Conservation (phyloP, 371 early-diverging fungal species). For the Catenaria anguillulae region DNA sequence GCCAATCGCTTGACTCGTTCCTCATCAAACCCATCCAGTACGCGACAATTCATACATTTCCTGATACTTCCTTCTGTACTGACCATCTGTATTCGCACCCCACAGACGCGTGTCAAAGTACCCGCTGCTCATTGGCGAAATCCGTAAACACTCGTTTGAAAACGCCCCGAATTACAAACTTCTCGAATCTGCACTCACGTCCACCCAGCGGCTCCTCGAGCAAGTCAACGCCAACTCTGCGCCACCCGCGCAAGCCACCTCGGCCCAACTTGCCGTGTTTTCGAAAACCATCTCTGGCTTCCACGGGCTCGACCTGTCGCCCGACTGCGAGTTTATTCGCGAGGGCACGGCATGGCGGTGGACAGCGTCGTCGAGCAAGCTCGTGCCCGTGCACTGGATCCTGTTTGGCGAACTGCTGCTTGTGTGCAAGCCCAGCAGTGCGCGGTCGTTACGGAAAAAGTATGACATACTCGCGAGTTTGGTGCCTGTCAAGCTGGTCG, state of each 20-base stretch:
- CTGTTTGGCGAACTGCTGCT: neutral
- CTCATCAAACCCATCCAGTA: constrained; percentile 1
- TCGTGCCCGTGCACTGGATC: neutral
- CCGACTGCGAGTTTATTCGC: neutral
- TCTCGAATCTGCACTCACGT: neutral
- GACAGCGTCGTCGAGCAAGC: neutral
- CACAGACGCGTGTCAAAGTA: neutral
- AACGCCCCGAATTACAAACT: neutral
- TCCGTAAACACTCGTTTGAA: neutral
- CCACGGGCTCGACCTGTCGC: neutral
- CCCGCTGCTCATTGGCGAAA: neutral
- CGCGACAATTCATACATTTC: no score
- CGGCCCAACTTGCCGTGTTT: neutral
- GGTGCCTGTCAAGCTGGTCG: neutral
- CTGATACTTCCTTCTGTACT: no score
- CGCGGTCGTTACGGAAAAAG: neutral
- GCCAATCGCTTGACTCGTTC: neutral
- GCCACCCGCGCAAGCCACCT: neutral
- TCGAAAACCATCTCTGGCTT: neutral
- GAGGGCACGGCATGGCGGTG: neutral
- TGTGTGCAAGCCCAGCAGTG: neutral
- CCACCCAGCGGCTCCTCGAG: neutral
- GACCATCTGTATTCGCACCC: no score
- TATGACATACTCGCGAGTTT: neutral
- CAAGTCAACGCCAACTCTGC: neutral